phyloP scores from a whole-genome alignment of 2,329 filamentous ascomycete genomes.

The Fusarium albosuccineum region DNA sequence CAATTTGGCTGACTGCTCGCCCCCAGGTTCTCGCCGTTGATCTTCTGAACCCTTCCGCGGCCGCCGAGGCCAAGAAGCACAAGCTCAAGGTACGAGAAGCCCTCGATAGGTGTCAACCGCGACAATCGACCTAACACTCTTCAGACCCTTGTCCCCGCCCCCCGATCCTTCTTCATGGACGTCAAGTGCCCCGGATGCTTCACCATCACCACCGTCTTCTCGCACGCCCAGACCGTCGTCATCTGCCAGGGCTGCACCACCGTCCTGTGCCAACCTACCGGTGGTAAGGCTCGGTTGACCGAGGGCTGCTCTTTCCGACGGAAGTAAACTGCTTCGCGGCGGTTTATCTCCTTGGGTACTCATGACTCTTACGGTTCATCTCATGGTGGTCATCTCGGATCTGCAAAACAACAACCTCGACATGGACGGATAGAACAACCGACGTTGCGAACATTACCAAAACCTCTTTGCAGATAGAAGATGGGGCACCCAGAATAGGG shows the following conservation, averaged over 20 bases:
- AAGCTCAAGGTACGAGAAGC: slow-evolving; percentile 91
- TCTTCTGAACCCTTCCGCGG: slow-evolving; percentile 98
- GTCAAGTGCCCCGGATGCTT: slow-evolving; percentile 99
- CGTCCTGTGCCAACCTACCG: slow-evolving; percentile 99
- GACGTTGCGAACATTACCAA: slow-evolving; percentile 59
- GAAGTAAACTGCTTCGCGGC: slow-evolving; percentile 82
- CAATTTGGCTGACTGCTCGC: slow-evolving; percentile 61
- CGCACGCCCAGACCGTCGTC: slow-evolving; percentile 99
- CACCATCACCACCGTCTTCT: slow-evolving; percentile 99
- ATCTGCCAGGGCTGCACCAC: slow-evolving; percentile 99
- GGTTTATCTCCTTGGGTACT: slow-evolving; percentile 62
- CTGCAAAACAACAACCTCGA: slow-evolving; percentile 66
- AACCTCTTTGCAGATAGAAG: slow-evolving; percentile 76
- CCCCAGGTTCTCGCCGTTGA: slow-evolving; percentile 98
- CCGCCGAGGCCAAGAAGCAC: slow-evolving; percentile 99
- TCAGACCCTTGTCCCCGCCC: slow-evolving; percentile 92
- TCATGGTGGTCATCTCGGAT: slow-evolving; percentile 69
- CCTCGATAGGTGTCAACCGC: slow-evolving; percentile 31
- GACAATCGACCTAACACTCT: slow-evolving; percentile 42
- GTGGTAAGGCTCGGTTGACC: slow-evolving; percentile 98
- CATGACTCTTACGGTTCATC: slow-evolving; percentile 64
- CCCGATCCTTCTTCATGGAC: slow-evolving; percentile 99
- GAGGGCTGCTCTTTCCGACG: slow-evolving; percentile 99
- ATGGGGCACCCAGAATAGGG: slow-evolving; percentile 75
- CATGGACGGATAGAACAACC: slow-evolving; percentile 64